A percentile compares a stretch with the other conserved stretches of the same genome.
phyloP scores from a whole-genome alignment of 345 rosid genomes.

The Ricinus communis region DNA sequence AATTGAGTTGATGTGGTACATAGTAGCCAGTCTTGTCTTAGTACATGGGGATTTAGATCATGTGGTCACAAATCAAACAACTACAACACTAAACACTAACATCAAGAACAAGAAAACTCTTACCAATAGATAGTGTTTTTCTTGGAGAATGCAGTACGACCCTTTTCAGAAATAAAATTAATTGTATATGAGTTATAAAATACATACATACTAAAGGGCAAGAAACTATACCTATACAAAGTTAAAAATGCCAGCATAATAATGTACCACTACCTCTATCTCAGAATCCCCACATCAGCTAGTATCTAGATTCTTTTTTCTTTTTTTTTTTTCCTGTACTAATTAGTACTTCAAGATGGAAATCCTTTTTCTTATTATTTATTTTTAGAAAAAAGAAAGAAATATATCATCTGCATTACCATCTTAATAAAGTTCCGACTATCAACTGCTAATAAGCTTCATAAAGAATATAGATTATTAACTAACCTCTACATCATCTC shows the following conservation, averaged over 20 bases:
- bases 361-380: too few relatives aligned
- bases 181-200: too few relatives aligned
- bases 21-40: background rate
- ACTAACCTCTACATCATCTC: too few relatives aligned
- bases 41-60: background rate
- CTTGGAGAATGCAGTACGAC: constrained; percentile 24
- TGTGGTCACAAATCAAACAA: constrained; percentile 10
- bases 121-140: background rate
- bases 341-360: too few relatives aligned
- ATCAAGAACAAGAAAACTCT: constrained; percentile 24
- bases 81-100: constrained; percentile 6
- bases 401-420: too few relatives aligned
- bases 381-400: too few relatives aligned
- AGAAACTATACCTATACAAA: background rate
- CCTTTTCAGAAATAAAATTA: constrained; percentile 22
- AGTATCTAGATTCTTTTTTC: too few relatives aligned
- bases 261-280: constrained; percentile 8
- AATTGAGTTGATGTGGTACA: constrained; percentile 2
- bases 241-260: background rate
- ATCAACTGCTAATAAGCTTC: too few relatives aligned
- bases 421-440: too few relatives aligned
- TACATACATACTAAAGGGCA: too few relatives aligned
- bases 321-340: too few relatives aligned
- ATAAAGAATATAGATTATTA: too few relatives aligned
- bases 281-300: background rate